phyloP scores from a whole-genome alignment of 768 basidiomycete genomes.

The Agrocybe chaxingu region DNA sequence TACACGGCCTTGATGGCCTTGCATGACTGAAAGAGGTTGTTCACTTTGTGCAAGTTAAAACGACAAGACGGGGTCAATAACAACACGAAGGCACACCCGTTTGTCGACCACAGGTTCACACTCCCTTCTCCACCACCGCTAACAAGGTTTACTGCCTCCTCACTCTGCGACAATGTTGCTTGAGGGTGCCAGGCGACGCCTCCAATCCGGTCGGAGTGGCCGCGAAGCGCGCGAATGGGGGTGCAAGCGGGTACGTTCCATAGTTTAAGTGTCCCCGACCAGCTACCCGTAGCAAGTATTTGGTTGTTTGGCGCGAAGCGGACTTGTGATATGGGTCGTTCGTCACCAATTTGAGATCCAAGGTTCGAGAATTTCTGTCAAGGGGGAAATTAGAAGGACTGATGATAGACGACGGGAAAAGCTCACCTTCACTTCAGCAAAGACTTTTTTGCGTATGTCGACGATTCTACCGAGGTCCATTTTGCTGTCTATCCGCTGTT shows the following conservation, averaged over 20 bases:
- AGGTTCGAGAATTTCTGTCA: slow-evolving; percentile 82
- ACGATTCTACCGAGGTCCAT: slow-evolving; percentile 87
- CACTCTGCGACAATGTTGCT: slow-evolving; percentile 71
- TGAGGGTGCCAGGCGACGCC: slow-evolving; percentile 98
- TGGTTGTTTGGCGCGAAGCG: slow-evolving; percentile 92
- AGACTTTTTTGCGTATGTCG: slow-evolving; percentile 89
- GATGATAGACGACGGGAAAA: neutral
- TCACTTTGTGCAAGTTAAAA: slow-evolving; percentile 49
- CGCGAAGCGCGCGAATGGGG: slow-evolving; percentile 69
- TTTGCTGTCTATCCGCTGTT: slow-evolving; percentile 88
- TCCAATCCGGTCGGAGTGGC: slow-evolving; percentile 87
- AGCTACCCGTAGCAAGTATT: slow-evolving; percentile 88
- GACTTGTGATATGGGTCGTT: slow-evolving; percentile 89
- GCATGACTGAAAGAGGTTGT: slow-evolving; percentile 77
- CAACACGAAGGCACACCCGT: slow-evolving; percentile 47
- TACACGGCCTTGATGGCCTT: slow-evolving; percentile 88
- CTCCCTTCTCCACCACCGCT: slow-evolving; percentile 88
- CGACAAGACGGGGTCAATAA: neutral
- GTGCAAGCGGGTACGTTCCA: slow-evolving; percentile 96
- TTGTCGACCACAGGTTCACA: slow-evolving; percentile 87
- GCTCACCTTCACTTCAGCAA: slow-evolving; percentile 82
- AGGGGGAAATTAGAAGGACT: neutral
- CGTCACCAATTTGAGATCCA: slow-evolving; percentile 97
- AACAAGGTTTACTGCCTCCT: slow-evolving; percentile 74
- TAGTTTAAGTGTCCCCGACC: slow-evolving; percentile 92